These are phyloP conservation scores for Galeopsis tetrahit DNA, from an alignment of 257 asterid species.

Conservation along the genomic window DNA sequence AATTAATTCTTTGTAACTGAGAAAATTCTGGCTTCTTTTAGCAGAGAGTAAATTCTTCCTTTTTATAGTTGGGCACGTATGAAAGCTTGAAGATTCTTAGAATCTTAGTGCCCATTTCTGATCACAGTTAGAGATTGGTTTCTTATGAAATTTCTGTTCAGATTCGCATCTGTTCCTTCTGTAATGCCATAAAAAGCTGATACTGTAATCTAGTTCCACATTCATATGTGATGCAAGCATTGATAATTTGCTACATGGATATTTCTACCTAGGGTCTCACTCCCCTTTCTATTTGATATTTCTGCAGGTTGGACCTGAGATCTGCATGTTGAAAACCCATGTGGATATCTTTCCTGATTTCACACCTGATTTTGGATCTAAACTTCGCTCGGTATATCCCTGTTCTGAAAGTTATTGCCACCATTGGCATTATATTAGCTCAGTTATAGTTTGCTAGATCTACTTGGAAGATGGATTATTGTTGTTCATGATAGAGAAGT, in stretches of 20 bases:
- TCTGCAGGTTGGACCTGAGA: slow-evolving; percentile 97
- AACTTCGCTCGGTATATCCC: slow-evolving; percentile 79
- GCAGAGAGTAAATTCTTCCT: slow-evolving; percentile 19
- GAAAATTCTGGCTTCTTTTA: slow-evolving; percentile 18
- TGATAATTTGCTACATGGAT: slow-evolving; percentile 7
- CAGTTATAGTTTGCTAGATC: slow-evolving; percentile 17
- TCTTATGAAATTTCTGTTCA: background rate
- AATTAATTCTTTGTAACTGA: slow-evolving; percentile 23
- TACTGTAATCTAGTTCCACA: background rate
- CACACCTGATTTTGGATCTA: slow-evolving; percentile 85
- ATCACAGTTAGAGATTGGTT: slow-evolving; percentile 16
- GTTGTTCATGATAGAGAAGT: slow-evolving; percentile 15
- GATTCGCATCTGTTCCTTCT: background rate
- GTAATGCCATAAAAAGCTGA: slow-evolving; percentile 18
- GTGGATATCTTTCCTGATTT: slow-evolving; percentile 97
- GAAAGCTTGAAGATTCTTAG: background rate
- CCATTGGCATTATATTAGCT: slow-evolving; percentile 22
- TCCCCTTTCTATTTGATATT: slow-evolving; percentile 26
- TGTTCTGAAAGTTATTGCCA: slow-evolving; percentile 12
- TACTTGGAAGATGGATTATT: slow-evolving; percentile 2
- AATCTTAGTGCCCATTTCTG: background rate
- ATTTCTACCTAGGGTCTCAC: slow-evolving; percentile 30
- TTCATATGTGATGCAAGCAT: background rate
- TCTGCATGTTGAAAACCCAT: slow-evolving; percentile 96
- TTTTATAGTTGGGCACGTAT: slow-evolving; percentile 29